These are phyloP conservation scores for Cytospora leucostoma DNA, from an alignment of 2,329 filamentous ascomycete species.

Conservation along the genomic window DNA sequence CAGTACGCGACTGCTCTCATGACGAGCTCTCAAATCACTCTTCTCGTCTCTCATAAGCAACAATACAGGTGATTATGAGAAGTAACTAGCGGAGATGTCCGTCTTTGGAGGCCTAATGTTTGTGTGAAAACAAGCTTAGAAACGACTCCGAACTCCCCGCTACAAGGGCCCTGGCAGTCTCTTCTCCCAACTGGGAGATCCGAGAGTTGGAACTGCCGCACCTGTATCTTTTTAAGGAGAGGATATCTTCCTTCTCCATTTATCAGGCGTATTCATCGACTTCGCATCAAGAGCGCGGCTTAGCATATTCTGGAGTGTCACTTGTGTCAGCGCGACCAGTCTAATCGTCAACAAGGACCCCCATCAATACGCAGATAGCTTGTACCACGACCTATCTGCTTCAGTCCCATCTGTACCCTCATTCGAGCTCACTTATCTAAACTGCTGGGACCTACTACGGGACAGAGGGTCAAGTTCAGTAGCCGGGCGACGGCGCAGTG, in stretches of 20 bases:
- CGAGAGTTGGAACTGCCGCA: background rate
- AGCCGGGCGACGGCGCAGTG: background rate
- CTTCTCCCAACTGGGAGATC: background rate
- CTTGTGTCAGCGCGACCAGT: background rate
- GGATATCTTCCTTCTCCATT: background rate
- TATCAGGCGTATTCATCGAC: background rate
- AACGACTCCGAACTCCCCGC: too few species aligned
- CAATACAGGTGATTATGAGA: background rate
- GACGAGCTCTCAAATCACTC: background rate
- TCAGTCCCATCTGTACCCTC: background rate
- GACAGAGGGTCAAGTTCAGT: background rate
- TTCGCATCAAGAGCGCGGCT: background rate
- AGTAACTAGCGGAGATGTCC: background rate
- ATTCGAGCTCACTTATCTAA: too few species aligned
- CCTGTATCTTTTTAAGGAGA: background rate
- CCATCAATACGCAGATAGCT: background rate
- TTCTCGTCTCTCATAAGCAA: background rate
- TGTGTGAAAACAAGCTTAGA: slow-evolving; percentile 7
- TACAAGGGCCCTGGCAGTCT: background rate
- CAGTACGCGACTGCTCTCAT: slow-evolving; percentile 6
- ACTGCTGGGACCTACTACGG: background rate
- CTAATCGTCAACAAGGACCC: background rate
- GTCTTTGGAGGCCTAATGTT: background rate
- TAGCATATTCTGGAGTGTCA: background rate
- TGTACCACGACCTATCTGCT: background rate